Conservation (phyloP, 148 eudicot genomes). For the Chenopodium quinoa region DNA sequence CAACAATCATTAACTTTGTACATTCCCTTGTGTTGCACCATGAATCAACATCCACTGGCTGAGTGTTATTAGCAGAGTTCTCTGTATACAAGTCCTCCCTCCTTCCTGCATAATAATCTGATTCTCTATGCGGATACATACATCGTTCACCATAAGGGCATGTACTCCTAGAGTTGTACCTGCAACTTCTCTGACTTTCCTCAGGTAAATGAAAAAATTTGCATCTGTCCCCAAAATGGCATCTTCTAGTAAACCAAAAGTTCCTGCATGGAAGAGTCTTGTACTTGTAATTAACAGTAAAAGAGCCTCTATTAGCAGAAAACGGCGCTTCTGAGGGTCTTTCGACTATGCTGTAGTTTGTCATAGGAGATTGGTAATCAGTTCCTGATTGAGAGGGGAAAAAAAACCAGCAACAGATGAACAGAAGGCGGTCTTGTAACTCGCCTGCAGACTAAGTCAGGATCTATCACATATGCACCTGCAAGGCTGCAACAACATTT, state of each 20-base stretch:
- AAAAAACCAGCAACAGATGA: not conserved
- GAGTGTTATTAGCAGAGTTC: conserved; percentile 7
- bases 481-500: conserved; percentile 12
- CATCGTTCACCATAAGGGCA: conserved; percentile 24
- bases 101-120: not conserved
- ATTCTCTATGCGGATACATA: conserved; percentile 5
- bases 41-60: not conserved
- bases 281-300: not conserved
- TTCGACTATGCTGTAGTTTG: not conserved
- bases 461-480: conserved; percentile 4
- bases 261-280: conserved; percentile 16
- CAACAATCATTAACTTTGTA: not conserved
- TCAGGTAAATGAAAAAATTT: conserved; percentile 11
- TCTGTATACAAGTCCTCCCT: not conserved
- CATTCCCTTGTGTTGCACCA: conserved; percentile 13
- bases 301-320: not conserved
- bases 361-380: not conserved
- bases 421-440: not conserved
- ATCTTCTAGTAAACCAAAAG: conserved; percentile 15
- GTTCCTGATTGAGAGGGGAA: not conserved
- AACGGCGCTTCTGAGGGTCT: not conserved
- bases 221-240: conserved; percentile 17
- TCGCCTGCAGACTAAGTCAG: not conserved
- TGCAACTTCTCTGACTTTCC: conserved; percentile 9
- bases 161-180: not conserved